These are phyloP conservation scores for Pyrenophora graminea DNA, from an alignment of 2,329 filamentous ascomycete genomes.

Conservation along the genomic window DNA sequence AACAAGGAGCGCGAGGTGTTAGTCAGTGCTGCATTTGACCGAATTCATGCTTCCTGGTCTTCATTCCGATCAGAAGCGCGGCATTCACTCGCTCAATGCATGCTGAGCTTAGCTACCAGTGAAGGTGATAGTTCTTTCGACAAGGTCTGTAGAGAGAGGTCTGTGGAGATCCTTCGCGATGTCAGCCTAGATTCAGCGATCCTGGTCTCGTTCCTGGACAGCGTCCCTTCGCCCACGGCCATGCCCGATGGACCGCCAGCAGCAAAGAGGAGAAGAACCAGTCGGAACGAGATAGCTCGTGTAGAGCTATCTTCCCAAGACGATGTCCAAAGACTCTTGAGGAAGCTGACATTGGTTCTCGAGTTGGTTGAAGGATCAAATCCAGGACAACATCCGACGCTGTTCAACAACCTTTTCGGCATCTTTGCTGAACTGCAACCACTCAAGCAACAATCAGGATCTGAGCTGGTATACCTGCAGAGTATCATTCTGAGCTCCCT, in stretches of 20 bases:
- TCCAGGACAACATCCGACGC: slow-evolving; percentile 72
- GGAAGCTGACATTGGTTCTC: slow-evolving; percentile 81
- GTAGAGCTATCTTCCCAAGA: slow-evolving; percentile 65
- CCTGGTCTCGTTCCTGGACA: slow-evolving; percentile 72
- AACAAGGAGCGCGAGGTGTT: slow-evolving; percentile 59
- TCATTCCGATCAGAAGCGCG: slow-evolving; percentile 68
- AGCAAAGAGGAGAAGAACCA: slow-evolving; percentile 79
- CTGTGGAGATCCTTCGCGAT: slow-evolving; percentile 72
- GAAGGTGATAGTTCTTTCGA: slow-evolving; percentile 37
- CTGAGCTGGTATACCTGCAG: slow-evolving; percentile 88
- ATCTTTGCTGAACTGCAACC: slow-evolving; percentile 86
- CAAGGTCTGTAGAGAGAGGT: slow-evolving; percentile 56
- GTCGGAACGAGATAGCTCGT: slow-evolving; percentile 69
- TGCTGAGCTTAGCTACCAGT: slow-evolving; percentile 65
- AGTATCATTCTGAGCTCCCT: slow-evolving; percentile 81
- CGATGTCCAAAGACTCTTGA: slow-evolving; percentile 69
- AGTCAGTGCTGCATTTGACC: slow-evolving; percentile 67
- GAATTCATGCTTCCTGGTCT: slow-evolving; percentile 73
- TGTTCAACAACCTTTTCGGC: slow-evolving; percentile 80
- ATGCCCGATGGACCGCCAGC: slow-evolving; percentile 73
- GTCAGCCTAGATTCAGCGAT: slow-evolving; percentile 75
- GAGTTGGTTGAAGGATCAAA: slow-evolving; percentile 84
- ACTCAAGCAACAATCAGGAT: slow-evolving; percentile 77
- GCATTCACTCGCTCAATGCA: slow-evolving; percentile 62
- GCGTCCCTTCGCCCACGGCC: slow-evolving; percentile 72